Base-by-base conservation (phyloP, 2,329 filamentous ascomycete genomes). In the Didymella arachidicola region DNA sequence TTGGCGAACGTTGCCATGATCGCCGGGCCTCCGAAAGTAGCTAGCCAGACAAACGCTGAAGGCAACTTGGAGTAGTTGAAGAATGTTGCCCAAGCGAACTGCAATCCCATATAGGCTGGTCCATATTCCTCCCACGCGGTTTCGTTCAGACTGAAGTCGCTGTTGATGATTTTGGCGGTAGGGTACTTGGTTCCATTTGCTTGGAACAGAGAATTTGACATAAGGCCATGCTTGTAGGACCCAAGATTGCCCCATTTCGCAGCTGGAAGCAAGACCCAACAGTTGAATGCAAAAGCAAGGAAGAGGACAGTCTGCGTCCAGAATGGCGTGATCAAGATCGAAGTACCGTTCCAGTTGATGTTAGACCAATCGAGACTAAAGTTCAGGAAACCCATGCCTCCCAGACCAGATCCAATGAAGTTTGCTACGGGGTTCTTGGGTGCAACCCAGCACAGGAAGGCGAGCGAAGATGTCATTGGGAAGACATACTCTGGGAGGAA, bases 361-460 rank as follows among this genome's bases (percentile, higher is more conserved):
- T 84, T 87, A 3, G 85, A 85, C 85, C 85, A 88, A 64, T 88
- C 83, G 18, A 88, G 74, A 1, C 82, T 83, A 1, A 87, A 74
- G 57, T 87, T 88, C 36, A 88, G 72, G 59, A 87, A 82, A 0
- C 84, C 85, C 83, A 87, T 86, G 5, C 85, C 85, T 4, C 86
- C 85, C n/a, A 87, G 80, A 0, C 86, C 86, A 4, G 82, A 81
- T 1, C 86, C 85, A 18, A 88, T 75, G 63, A 87, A 88, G 65
- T 87, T 88, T 60, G 84, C 85, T 0, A 59, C 79, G 2, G 79
- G 71, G 63, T 86, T 87, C 16, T 79, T 78, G 1, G 85, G 85
- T 2, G 86, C 85, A 2, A 88, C 84, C 86, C 86, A 88, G 73
- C 86, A 88, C 5, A 88, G 78, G 49, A 87, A 86, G 2, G 86